Base-by-base conservation (phyloP, 257 asterid species). In the Nicotiana tomentosiformis region DNA sequence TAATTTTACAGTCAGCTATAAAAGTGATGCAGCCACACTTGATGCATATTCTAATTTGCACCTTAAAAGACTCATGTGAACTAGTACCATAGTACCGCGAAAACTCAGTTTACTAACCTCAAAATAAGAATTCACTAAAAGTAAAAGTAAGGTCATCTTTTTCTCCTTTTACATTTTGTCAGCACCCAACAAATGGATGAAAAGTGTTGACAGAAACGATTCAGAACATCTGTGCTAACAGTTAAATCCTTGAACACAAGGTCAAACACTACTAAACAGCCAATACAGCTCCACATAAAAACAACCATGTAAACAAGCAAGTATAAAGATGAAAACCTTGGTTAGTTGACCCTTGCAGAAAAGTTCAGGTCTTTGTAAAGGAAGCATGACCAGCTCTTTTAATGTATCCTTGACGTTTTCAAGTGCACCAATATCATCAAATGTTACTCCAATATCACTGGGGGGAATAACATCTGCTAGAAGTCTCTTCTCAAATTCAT, bases 341-440 rank as follows among this genome's bases (percentile, higher is more conserved):
- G 96, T 91, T 77, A 94, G 84, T 88, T 93, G 97, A 85, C 98
- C 95, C 91, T 93, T 94, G 91, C 91, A 89, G 85, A 94, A 94
- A 82, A 94, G 97, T 84, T 94, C 98, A 2, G 98, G 98, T 81
- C 97, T 89, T 84, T 91, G 98, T 81, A 94, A 84, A 83, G 98
- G 97, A 86, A 93, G 97, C 98, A 94, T 94, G 90, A 94, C 98
- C 88, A 94, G 85, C 89, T 94, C 97, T 90, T 90, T 93, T 90
- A 94, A 84, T 10, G 97, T 91, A 86, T 94, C 98, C 82, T 94
- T 94, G 82, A 94, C 97, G 89, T 90, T 92, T 87, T 94, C 97
- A 61, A 94, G 89, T 53, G 98, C 98, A 85, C 98, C 98, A 84
- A 94, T 92, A 90, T 94, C 98, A 87, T 94, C 97, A 91, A 94